These are phyloP conservation scores for Leccinum fallax DNA, from an alignment of 1,284 basidiomycete genomes.

Conservation along the genomic window DNA sequence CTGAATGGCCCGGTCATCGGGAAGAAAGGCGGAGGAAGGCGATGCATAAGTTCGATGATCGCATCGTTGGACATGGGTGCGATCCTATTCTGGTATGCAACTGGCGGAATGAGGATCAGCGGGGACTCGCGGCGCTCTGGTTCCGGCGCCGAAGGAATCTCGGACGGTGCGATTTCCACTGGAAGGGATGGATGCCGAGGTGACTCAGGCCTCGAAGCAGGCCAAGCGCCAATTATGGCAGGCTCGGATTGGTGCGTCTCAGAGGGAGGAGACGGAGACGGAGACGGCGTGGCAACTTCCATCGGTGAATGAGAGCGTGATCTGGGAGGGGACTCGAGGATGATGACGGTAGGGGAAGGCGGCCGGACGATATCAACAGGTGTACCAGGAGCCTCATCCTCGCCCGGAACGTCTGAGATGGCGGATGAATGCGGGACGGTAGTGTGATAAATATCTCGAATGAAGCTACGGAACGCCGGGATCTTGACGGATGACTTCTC, in stretches of 20 bases:
- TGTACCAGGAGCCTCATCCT: constrained; percentile 9
- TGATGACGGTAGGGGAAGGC: constrained; percentile 19
- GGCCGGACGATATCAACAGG: constrained; percentile 23
- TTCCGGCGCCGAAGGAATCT: constrained; percentile 9
- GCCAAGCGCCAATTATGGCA: constrained; percentile 39
- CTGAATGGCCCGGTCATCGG: constrained; percentile 24
- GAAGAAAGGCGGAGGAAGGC: constrained; percentile 27
- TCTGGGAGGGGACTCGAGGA: constrained; percentile 23
- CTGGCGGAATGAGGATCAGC: not conserved
- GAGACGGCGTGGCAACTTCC: constrained; percentile 46
- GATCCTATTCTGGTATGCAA: constrained; percentile 6
- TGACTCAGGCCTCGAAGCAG: constrained; percentile 33
- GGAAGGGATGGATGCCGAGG: constrained; percentile 18
- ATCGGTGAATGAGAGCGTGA: constrained; percentile 49
- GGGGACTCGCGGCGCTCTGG: constrained; percentile 1
- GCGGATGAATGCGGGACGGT: constrained; percentile 10
- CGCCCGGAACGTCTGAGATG: constrained; percentile 14
- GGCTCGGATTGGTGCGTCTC: constrained; percentile 28
- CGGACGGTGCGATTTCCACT: constrained; percentile 13
- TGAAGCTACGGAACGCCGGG: constrained; percentile 35
- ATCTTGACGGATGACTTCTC: constrained; percentile 29
- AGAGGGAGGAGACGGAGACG: constrained; percentile 23
- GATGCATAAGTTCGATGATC: constrained; percentile 21
- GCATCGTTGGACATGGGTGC: constrained; percentile 9
- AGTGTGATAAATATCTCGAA: constrained; percentile 32